Evolutionary conservation across 2,329 filamentous ascomycete genomes (phyloP), one percentile per base, ranked within the genome.

Genomic region (Ramularia collo-cygni): DNA sequence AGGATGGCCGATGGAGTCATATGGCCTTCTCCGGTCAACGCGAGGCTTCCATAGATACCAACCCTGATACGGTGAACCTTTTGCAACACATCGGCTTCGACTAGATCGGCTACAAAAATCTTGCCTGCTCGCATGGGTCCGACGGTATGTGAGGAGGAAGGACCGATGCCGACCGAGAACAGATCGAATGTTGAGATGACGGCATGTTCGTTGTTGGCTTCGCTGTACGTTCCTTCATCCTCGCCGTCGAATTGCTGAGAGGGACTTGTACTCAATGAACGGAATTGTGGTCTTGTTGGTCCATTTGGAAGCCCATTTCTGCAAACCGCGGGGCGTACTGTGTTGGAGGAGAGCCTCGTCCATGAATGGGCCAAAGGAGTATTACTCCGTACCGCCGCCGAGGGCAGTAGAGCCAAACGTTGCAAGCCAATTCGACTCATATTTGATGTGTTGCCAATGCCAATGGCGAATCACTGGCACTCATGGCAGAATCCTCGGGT

Each of bases 181-280:
- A 72, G 61, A 51, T 72, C 70, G 46, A 72, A 72, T 0, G 70
- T 68, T 2, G 70, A 72, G 41, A 72, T 72, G 51, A 72, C 70
- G 42, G 70, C 70, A 48, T 72, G 70, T 48, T 72, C 70, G 33
- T 70, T 66, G 34, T 71, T 69, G 1, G 69, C 62, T 47, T 72
- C 70, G 44, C 65, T 71, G 53, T 72, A 72, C 3, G 63, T 50
- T 3, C 56, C 51, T 1, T 66, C 62, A 18, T 62, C 60, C 4
- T 18, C 37, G 18, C 34, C 16, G 12, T 3, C 30, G 16, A 31
- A 12, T 14, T 15, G 29, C 5, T 5, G 10, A 9, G 16, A 15
- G 15, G 29, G 9, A 14, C 29, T 31, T 14, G 29, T 13, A 9
- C 29, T 31, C 13, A 4, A 9, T 31, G 10, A 14, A 10, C 21